Percentiles rank a stretch among this genome's conserved stretches.
These are phyloP conservation scores for Xylariaceae sp. DNA, from an alignment of 2,329 filamentous ascomycete species.

Conservation along the genomic window DNA sequence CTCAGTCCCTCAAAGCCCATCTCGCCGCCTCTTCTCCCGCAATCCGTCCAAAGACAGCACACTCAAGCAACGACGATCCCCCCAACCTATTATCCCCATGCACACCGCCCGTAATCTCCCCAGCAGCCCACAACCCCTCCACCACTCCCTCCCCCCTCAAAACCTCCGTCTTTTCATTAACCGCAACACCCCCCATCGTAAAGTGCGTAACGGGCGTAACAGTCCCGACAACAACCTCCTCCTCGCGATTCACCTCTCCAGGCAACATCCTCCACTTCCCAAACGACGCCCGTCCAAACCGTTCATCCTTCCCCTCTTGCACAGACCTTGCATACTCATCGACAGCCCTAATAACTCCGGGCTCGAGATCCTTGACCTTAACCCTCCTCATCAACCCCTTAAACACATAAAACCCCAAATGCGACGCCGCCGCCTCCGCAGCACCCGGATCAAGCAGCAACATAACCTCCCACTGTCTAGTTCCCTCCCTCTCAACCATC, in stretches of 20 bases:
- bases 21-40: slow-evolving; percentile 47
- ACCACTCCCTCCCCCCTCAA: slow-evolving; percentile 37
- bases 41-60: slow-evolving; percentile 57
- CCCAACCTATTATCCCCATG: slow-evolving; percentile 59
- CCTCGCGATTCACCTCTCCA: slow-evolving; percentile 41
- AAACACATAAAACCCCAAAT: slow-evolving; percentile 58
- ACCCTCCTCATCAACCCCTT: slow-evolving; percentile 56
- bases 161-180: slow-evolving; percentile 50
- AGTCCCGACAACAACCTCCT: slow-evolving; percentile 51
- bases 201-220: slow-evolving; percentile 62
- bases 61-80: slow-evolving; percentile 57
- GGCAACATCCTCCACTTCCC: slow-evolving; percentile 49
- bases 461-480: slow-evolving; percentile 52
- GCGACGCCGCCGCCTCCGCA: slow-evolving; percentile 45
- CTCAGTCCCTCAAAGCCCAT: slow-evolving; percentile 6
- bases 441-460: slow-evolving; percentile 57
- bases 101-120: slow-evolving; percentile 59
- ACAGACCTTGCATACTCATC: slow-evolving; percentile 46
- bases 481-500: slow-evolving; percentile 9
- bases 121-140: slow-evolving; percentile 55
- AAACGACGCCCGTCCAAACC: slow-evolving; percentile 46
- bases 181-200: slow-evolving; percentile 60
- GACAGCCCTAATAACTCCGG: slow-evolving; percentile 38
- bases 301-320: slow-evolving; percentile 36
- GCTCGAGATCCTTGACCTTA: slow-evolving; percentile 46